Percentiles rank a stretch among this genome's conserved stretches.
Evolutionary conservation across 106 monocot genomes (phyloP).

Genomic region (Dendrobium huoshanense): DNA sequence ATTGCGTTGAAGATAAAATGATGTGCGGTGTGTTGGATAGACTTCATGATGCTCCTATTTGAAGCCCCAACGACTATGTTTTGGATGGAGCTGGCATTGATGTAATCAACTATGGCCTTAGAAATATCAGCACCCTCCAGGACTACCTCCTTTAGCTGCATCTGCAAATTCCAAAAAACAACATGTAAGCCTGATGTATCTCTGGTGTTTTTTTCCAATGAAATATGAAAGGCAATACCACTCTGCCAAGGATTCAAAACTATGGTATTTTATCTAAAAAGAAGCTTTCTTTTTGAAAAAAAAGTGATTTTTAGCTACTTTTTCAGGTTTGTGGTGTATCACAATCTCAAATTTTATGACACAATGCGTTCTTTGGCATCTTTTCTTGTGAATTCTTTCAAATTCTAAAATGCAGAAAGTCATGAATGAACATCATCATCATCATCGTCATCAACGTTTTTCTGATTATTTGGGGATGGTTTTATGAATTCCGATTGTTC

Average conservation of each 20-base stretch:
- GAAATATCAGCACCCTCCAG: conserved; percentile 62
- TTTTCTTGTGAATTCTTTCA: no score
- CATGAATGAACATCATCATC: no score
- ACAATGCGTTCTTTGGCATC: no score
- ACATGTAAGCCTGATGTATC: not conserved
- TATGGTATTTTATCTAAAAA: not conserved
- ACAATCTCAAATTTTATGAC: no score
- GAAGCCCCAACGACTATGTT: conserved; percentile 67
- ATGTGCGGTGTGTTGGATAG: conserved; percentile 15
- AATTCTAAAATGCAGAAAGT: no score
- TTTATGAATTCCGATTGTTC: no score
- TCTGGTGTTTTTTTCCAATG: not conserved
- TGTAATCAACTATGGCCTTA: conserved; percentile 55
- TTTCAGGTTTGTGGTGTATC: no score
- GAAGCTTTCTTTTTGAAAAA: not conserved
- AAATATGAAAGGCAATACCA: not conserved
- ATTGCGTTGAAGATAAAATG: conserved; percentile 19
- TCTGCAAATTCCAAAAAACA: conserved; percentile 29
- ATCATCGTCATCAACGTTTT: no score
- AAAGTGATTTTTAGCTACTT: not conserved
- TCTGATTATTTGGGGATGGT: no score
- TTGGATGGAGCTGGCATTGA: conserved; percentile 32
- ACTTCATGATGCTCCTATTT: conserved; percentile 27
- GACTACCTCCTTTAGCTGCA: conserved; percentile 50
- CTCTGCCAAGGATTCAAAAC: not conserved